Percentiles rank a stretch among this genome's conserved stretches.
These are phyloP conservation scores for Pseudogymnoascus sp. DNA, from an alignment of 2,329 filamentous ascomycete genomes.

Conservation along the genomic window DNA sequence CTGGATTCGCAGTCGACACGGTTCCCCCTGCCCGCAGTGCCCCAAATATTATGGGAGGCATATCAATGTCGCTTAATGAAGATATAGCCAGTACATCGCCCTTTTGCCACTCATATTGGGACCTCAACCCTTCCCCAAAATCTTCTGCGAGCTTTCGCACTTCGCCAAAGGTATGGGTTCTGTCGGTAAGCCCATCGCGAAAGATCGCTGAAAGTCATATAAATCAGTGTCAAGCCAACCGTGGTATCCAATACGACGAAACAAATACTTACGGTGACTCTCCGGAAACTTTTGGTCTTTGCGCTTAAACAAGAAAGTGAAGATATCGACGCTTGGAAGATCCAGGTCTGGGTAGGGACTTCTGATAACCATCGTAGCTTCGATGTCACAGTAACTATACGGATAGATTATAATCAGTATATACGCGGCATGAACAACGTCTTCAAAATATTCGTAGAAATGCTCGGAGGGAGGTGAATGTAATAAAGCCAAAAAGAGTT, in stretches of 20 bases:
- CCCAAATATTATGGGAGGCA: constrained; percentile 65
- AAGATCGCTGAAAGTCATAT: constrained; percentile 55
- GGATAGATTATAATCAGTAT: not conserved
- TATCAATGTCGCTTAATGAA: constrained; percentile 76
- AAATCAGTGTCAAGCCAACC: not conserved
- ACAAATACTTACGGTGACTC: constrained; percentile 54
- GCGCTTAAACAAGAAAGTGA: constrained; percentile 67
- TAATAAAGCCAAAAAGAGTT: not conserved
- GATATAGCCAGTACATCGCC: constrained; percentile 74
- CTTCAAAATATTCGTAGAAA: not conserved
- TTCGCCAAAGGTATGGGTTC: constrained; percentile 61
- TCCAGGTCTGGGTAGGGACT: constrained; percentile 49
- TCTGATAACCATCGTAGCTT: not conserved
- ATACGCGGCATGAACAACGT: not conserved
- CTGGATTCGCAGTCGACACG: constrained; percentile 71
- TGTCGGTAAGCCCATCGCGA: constrained; percentile 61
- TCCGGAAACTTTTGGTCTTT: constrained; percentile 58
- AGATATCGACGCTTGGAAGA: constrained; percentile 70
- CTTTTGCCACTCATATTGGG: constrained; percentile 68
- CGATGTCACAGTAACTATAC: not conserved
- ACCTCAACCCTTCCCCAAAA: constrained; percentile 72
- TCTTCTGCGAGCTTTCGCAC: constrained; percentile 56
- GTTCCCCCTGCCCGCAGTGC: constrained; percentile 71
- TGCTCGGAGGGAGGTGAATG: not conserved
- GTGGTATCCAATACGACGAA: not conserved